Base-by-base conservation (phyloP, 306 rosid genomes). In the Astragalus membranaceus region DNA sequence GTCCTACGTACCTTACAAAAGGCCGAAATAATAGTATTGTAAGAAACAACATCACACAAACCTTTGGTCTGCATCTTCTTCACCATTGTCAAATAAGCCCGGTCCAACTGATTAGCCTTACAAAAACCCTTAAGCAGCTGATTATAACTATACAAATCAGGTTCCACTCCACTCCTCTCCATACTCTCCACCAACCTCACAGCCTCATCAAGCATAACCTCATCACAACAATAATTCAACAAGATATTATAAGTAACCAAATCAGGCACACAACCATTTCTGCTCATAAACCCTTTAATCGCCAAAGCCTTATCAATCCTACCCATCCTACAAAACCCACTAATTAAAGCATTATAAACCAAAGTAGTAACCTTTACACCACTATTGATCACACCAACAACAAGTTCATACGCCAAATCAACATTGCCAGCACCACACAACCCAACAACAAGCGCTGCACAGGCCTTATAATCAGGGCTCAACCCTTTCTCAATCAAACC, bases 331-430 rank as follows among this genome's bases (percentile, higher is more conserved):
- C 96, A 93, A 75, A 88, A 93, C 77, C 97, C 98, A 8, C 71
- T 72, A 70, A 93, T 88, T 74, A 93, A 71, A 30, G 96, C 79
- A 79, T 90, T 90, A 53, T 84, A 93, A 43, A 88, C 87, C 82
- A 84, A 69, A 58, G 16, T 65, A 63, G 55, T 82, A 51, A 92
- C 85, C 81, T 80, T 57, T 9, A 85, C 70, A 6, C 84, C 82
- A 64, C 80, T 84, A 74, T 84, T 89, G 48, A 87, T 79, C 64
- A 74, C 86, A 26, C 78, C 91, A 42, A 88, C 80, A 4, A 76
- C 74, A 67, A 93, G 94, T 54, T 93, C 92, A 80, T 93, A 93
- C 2, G 96, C 97, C 84, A 90, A 93, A 72, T 90, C 89, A 74
- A 93, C 96, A 71, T 87, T 83, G 33, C 89, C 86, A 47, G 89